Conservation (phyloP, 2,329 filamentous ascomycete genomes). For the Fusarium goolgardi region DNA sequence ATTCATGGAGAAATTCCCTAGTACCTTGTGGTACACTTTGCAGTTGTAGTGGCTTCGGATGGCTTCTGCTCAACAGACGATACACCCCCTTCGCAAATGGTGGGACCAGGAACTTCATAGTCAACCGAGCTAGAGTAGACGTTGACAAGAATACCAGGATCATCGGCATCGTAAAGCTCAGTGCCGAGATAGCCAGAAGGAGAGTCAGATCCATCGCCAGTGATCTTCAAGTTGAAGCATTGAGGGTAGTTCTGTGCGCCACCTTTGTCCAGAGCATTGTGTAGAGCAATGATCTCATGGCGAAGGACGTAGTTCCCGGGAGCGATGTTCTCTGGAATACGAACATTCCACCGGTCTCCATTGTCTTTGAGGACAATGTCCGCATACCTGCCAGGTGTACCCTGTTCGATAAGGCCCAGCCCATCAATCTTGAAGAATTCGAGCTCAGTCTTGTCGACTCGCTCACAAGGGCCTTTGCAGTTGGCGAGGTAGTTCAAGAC, state of each 20-base stretch:
- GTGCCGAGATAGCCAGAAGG: constrained; percentile 52
- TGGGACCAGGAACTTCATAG: constrained; percentile 52
- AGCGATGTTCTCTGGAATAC: constrained; percentile 60
- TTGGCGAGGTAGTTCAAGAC: constrained; percentile 61
- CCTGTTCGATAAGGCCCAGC: constrained; percentile 53
- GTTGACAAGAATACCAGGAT: constrained; percentile 53
- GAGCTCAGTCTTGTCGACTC: constrained; percentile 55
- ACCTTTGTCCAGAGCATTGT: constrained; percentile 56
- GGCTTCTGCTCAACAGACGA: constrained; percentile 45
- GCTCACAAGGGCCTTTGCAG: constrained; percentile 56
- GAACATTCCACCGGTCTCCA: constrained; percentile 63
- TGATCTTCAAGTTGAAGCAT: constrained; percentile 63
- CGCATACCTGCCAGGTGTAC: constrained; percentile 53
- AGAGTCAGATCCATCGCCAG: constrained; percentile 53
- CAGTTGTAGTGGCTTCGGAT: constrained; percentile 44
- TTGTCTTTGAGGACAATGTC: constrained; percentile 60
- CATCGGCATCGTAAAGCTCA: constrained; percentile 51
- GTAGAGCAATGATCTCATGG: constrained; percentile 66
- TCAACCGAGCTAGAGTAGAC: constrained; percentile 47
- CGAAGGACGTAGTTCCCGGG: constrained; percentile 66
- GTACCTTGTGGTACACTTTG: constrained; percentile 37
- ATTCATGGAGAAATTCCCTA: background rate
- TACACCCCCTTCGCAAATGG: constrained; percentile 43
- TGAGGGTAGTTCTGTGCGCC: constrained; percentile 65
- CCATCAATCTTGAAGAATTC: constrained; percentile 62